phyloP scores from a whole-genome alignment of 371 early-diverging fungal genomes.

The Circinella minor region DNA sequence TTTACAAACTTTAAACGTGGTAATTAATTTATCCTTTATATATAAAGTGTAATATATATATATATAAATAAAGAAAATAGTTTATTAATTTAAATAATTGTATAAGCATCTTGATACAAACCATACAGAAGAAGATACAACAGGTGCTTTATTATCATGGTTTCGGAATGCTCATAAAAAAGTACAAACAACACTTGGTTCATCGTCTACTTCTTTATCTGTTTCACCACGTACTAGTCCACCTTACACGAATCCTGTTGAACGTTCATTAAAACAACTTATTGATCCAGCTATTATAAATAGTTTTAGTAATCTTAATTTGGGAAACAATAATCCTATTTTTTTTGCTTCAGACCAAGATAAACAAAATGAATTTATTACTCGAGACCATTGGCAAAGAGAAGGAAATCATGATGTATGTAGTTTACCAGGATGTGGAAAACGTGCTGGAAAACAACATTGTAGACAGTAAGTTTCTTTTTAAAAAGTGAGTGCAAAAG shows the following conservation, averaged over 20 bases:
- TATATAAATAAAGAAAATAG: too few species aligned
- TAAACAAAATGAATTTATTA: conserved; percentile 42
- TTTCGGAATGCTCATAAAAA: conserved; percentile 49
- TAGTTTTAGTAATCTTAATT: conserved; percentile 27
- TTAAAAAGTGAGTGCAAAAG: too few species aligned
- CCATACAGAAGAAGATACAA: conserved; percentile 51
- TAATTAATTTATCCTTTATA: conserved; percentile 15
- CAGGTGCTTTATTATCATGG: conserved; percentile 51
- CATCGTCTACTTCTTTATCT: conserved; percentile 15
- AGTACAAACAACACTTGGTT: conserved; percentile 39
- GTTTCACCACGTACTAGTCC: conserved; percentile 12
- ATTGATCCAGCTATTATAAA: conserved; percentile 34
- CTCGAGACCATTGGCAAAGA: conserved; percentile 62
- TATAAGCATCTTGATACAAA: conserved; percentile 45
- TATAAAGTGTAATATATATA: too few species aligned
- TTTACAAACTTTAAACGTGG: conserved; percentile 49
- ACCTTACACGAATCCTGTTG: conserved; percentile 10
- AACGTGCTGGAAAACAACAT: conserved; percentile 40
- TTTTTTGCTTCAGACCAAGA: conserved; percentile 45
- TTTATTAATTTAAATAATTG: too few species aligned
- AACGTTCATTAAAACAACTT: conserved; percentile 33
- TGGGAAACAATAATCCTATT: conserved; percentile 23
- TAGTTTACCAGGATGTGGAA: conserved; percentile 42
- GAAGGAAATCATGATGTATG: conserved; percentile 48
- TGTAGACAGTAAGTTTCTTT: conserved; percentile 40